These are phyloP conservation scores for Paspalum notatum DNA, from an alignment of 176 grass and related monocot genomes.

Conservation along the genomic window DNA sequence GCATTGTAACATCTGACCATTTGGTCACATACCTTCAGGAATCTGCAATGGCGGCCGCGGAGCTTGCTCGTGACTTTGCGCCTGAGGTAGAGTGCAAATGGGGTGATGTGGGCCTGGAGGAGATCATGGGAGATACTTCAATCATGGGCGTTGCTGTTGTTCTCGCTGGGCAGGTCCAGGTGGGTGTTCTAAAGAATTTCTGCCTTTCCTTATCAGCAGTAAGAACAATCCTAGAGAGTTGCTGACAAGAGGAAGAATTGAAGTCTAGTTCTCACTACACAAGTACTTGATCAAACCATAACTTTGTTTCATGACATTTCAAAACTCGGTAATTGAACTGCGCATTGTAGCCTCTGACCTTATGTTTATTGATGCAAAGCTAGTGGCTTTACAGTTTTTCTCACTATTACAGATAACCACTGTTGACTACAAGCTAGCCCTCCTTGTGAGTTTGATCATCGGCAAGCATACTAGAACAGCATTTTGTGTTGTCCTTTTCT, in stretches of 20 bases:
- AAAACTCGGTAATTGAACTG: not conserved
- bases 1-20: slow-evolving; percentile 1
- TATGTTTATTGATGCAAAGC: not conserved
- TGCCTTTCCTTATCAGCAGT: not conserved
- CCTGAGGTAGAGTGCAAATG: slow-evolving; percentile 78
- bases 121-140: slow-evolving; percentile 75
- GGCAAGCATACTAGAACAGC: not conserved
- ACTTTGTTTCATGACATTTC: not conserved
- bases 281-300: not conserved
- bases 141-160: slow-evolving; percentile 80
- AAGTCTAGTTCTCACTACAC: not conserved
- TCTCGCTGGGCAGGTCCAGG: slow-evolving; percentile 93
- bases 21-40: slow-evolving; percentile 49
- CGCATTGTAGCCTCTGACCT: not conserved
- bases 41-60: slow-evolving; percentile 65
- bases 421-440: not conserved
- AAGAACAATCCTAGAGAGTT: not conserved
- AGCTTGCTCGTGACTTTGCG: slow-evolving; percentile 83
- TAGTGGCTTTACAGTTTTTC: not conserved
- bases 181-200: slow-evolving; percentile 29
- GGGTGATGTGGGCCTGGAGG: slow-evolving; percentile 85
- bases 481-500: not conserved
- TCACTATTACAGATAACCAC: not conserved
- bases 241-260: not conserved
- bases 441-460: not conserved